These are phyloP conservation scores for barley (Hordeum vulgare) DNA, from an alignment of 176 grass and related monocot species.

Conservation along the genomic window MorexV3_pseudomolecules_assembly NC_058523.1:298321835-298322334, in stretches of 20 bases:
- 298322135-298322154: conserved; percentile 2
- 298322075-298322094: conserved; percentile 37
- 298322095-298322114: not conserved
- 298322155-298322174: conserved; percentile 10
- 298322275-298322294: not conserved
- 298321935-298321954: not conserved
- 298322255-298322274: not conserved
- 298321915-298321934: not conserved
- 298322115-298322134: conserved; percentile 31
- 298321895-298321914: not conserved
- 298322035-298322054: conserved; percentile 90
- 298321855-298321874: not conserved
- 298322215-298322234: not conserved
- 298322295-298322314: not conserved
- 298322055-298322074: conserved; percentile 73
- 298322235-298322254: not conserved
- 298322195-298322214: not conserved
- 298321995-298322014: conserved; percentile 68
- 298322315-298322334: not conserved
- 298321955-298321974: not conserved
- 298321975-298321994: not conserved
- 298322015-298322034: conserved; percentile 97
- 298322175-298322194: not conserved
- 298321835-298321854: not conserved
- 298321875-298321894: not conserved